Evolutionary conservation across 176 grass and related monocot genomes (phyloP), one percentile per base, ranked within the genome.

Genomic region (Cymbopogon citratus): DNA sequence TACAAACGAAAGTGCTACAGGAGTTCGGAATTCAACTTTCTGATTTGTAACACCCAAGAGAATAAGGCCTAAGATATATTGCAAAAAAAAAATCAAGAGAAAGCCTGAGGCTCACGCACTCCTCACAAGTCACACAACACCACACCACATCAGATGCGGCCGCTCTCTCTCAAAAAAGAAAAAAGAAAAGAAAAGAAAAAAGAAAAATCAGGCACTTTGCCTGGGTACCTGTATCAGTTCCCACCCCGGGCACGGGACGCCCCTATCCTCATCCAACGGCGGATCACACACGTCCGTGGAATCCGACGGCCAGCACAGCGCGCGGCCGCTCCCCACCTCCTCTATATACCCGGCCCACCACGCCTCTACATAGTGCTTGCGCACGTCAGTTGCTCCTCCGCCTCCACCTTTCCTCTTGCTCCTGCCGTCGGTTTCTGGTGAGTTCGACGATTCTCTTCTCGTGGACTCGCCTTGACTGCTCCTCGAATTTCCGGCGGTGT

Each of bases 241-340:
- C 66, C 26, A 24, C 48, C 39, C 69, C 25, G 15, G 16, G 54
- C 19, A 44, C 12, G 51, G 29, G 25, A 11, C 18, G 36, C 0
- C 45, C 38, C 21, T 73, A 90, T 73, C 83, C 68, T 23, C 23
- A 90, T 86, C 79, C 39, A 60, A 90, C 83, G 83, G 60, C 4
- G 21, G 1, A 0, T 0, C 0, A 1, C 0, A 19, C 5, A 2
- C 21, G 2, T 1, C 29, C 59, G 1, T 3, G n/a, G 0, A 2
- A 89, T 89, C 87, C 6, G 45, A 85, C 87, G 83, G 83, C 0
- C 27, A 5, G 0, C 0, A 18, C 29, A 0, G 12, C 23, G 7
- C n/a, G 16, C 1, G 7, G 1, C 54, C 1, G 16, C 74, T 41
- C 21, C 36, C 4, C 76, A 6, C 23, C 48, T 7, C 74, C 88